These are phyloP conservation scores for Penicillium cosmopolitanum DNA, from an alignment of 495 filamentous ascomycete genomes.

Conservation along the genomic window DNA sequence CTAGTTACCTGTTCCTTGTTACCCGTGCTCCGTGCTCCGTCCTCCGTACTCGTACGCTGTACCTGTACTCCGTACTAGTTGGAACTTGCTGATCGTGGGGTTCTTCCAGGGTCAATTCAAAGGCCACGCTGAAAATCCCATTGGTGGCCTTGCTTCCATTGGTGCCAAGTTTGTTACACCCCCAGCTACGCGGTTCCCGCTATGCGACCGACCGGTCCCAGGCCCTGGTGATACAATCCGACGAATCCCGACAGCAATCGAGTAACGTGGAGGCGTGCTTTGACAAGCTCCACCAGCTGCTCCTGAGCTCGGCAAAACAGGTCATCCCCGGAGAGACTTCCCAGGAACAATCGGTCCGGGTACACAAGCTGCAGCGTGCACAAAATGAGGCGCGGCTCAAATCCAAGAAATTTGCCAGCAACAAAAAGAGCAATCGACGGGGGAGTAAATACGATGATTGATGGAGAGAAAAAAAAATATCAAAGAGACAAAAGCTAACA, in stretches of 20 bases:
- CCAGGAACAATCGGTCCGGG: slow-evolving; percentile 57
- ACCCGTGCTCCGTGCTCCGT: background rate
- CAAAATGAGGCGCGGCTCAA: slow-evolving; percentile 72
- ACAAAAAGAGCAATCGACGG: slow-evolving; percentile 76
- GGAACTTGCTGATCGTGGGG: background rate
- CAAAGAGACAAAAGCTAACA: slow-evolving; percentile 8
- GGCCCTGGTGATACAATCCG: slow-evolving; percentile 68
- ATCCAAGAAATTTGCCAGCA: slow-evolving; percentile 75
- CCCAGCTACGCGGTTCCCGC: slow-evolving; percentile 62
- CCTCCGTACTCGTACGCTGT: too few species aligned
- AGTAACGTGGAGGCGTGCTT: slow-evolving; percentile 69
- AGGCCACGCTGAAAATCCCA: slow-evolving; percentile 76
- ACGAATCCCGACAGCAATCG: slow-evolving; percentile 65
- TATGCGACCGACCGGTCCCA: slow-evolving; percentile 70
- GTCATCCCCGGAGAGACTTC: slow-evolving; percentile 69
- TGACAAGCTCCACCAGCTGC: slow-evolving; percentile 60
- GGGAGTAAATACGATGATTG: slow-evolving; percentile 50
- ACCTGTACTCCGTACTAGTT: background rate
- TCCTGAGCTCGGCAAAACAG: slow-evolving; percentile 55
- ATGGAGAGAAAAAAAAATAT: slow-evolving; percentile 9
- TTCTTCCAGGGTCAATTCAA: slow-evolving; percentile 77
- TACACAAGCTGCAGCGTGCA: slow-evolving; percentile 66
- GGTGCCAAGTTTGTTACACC: slow-evolving; percentile 71
- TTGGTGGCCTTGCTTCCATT: slow-evolving; percentile 58
- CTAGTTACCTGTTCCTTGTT: background rate